phyloP scores from a whole-genome alignment of 257 asterid species.

The Przewalskia tangutica region DNA sequence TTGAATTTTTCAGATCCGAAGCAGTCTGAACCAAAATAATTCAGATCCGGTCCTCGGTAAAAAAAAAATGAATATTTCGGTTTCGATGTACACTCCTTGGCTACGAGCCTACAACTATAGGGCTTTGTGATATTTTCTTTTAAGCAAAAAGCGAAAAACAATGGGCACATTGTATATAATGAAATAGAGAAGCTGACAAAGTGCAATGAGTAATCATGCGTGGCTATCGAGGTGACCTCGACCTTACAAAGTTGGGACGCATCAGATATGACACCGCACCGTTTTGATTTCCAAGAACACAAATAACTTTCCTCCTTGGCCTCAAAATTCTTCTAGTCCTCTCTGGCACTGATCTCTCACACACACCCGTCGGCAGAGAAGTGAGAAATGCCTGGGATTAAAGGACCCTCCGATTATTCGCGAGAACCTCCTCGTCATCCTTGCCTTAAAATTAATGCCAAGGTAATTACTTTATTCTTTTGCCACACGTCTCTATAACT shows the following conservation, averaged over 20 bases:
- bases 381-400: conserved; percentile 68
- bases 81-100: too few relatives aligned
- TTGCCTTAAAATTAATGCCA: conserved; percentile 56
- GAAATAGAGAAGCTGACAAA: not conserved
- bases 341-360: too few relatives aligned
- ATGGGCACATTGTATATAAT: not conserved
- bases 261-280: not conserved
- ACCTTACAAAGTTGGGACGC: not conserved
- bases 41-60: too few relatives aligned
- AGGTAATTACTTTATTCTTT: conserved; percentile 23
- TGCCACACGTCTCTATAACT: not conserved
- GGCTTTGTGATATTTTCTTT: too few relatives aligned
- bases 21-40: too few relatives aligned
- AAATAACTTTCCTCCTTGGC: not conserved
- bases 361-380: not conserved
- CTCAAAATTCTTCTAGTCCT: not conserved
- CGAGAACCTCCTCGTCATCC: conserved; percentile 84
- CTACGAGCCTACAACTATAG: too few relatives aligned
- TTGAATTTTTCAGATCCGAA: too few relatives aligned
- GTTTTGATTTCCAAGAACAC: not conserved
- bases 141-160: too few relatives aligned
- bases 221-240: not conserved
- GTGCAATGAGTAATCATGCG: not conserved
- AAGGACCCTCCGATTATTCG: conserved; percentile 71
- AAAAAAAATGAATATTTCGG: too few relatives aligned